Percentiles rank a stretch among this genome's conserved stretches.
Evolutionary conservation across 768 basidiomycete genomes (phyloP).

Genomic region (Leccinum arenicola): DNA sequence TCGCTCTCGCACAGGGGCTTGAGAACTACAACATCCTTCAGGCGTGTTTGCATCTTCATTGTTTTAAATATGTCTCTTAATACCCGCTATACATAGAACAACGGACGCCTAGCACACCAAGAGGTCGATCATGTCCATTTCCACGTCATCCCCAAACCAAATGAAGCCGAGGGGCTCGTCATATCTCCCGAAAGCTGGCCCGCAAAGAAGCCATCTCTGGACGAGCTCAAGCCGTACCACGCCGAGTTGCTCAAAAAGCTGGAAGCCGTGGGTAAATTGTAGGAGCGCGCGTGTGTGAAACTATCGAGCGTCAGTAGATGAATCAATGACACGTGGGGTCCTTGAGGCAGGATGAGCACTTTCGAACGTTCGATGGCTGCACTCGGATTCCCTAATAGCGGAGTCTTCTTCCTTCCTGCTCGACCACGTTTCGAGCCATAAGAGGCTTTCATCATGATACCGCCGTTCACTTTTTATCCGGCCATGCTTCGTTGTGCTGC

Average conservation of each 20-base stretch:
- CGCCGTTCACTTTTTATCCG: too few relatives aligned
- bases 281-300: not conserved
- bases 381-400: not conserved
- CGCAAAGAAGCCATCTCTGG: slow-evolving; percentile 13
- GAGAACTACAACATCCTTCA: slow-evolving; percentile 88
- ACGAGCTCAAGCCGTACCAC: slow-evolving; percentile 25
- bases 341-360: not conserved
- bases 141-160: slow-evolving; percentile 92
- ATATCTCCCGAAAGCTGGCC: slow-evolving; percentile 58
- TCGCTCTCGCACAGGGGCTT: slow-evolving; percentile 69
- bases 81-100: slow-evolving; percentile 46
- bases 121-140: slow-evolving; percentile 88
- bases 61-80: not conserved
- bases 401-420: not conserved
- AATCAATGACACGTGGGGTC: not conserved
- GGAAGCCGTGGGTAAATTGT: slow-evolving; percentile 17
- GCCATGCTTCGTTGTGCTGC: not conserved
- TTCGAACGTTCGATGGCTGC: not conserved
- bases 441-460: not conserved
- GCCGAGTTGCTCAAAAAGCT: slow-evolving; percentile 17
- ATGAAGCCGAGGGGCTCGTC: slow-evolving; percentile 65
- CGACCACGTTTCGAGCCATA: not conserved
- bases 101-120: slow-evolving; percentile 63
- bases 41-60: slow-evolving; percentile 27
- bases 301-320: not conserved